Evolutionary conservation across 495 filamentous ascomycete genomes (phyloP).

Genomic region (Aspergillus bertholletiae): DNA sequence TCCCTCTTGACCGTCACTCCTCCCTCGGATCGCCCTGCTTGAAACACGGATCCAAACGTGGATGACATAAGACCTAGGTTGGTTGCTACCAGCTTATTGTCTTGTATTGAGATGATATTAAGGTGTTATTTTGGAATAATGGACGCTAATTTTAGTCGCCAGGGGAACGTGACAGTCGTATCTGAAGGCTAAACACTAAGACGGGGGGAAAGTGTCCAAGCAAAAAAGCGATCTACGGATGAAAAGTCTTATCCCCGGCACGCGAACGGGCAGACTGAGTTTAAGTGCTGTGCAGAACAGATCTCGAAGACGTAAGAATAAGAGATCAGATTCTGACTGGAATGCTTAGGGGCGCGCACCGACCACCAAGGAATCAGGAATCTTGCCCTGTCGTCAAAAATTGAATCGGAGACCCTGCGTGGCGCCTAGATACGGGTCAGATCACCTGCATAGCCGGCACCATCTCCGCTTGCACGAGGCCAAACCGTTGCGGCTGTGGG

Average conservation of each 20-base stretch:
- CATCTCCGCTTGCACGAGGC: slow-evolving; percentile 22
- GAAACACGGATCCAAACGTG: slow-evolving; percentile 12
- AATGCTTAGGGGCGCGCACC: slow-evolving; percentile 33
- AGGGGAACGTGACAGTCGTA: background rate
- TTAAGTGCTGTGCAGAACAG: slow-evolving; percentile 5
- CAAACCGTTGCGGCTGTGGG: slow-evolving; percentile 22
- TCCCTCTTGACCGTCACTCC: slow-evolving; percentile 3
- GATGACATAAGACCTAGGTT: slow-evolving; percentile 18
- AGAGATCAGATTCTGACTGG: slow-evolving; percentile 16
- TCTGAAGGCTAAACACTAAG: background rate
- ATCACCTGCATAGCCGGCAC: slow-evolving; percentile 42
- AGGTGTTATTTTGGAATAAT: background rate
- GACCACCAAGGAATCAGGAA: slow-evolving; percentile 9
- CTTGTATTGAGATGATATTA: background rate
- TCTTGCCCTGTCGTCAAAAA: slow-evolving; percentile 15
- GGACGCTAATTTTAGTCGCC: background rate
- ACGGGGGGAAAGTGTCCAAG: background rate
- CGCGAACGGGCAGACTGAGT: slow-evolving; percentile 9
- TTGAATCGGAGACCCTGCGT: slow-evolving; percentile 35
- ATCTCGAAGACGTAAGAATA: background rate
- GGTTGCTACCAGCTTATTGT: background rate
- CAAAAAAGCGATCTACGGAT: slow-evolving; percentile 8
- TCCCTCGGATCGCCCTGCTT: slow-evolving; percentile 12
- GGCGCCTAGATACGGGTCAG: slow-evolving; percentile 33
- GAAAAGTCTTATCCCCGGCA: slow-evolving; percentile 4